Evolutionary conservation across 108 stramenopile species (phyloP).

Genomic region (Cyclostephanos invisitatus): DNA sequence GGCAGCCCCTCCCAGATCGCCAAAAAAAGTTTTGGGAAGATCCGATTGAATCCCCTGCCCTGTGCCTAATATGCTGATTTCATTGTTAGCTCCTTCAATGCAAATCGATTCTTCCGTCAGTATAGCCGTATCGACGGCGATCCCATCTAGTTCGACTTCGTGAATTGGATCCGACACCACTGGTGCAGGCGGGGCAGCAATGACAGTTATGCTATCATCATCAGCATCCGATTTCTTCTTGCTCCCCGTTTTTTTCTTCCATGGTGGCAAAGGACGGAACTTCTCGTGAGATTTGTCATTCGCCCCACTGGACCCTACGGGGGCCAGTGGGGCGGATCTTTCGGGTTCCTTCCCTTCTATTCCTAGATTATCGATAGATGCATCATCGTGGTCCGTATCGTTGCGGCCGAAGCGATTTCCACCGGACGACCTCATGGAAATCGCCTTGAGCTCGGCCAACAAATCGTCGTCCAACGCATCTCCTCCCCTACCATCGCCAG

Average conservation of each 20-base stretch:
- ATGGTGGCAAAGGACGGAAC: slow-evolving; percentile 24
- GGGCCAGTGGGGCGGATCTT: slow-evolving; percentile 4
- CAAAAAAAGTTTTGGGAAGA: slow-evolving; percentile 62
- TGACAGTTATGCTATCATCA: slow-evolving; percentile 8
- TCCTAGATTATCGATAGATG: not conserved
- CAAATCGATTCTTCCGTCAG: not conserved
- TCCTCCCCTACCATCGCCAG: slow-evolving; percentile 74
- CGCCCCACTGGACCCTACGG: slow-evolving; percentile 6
- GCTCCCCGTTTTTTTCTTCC: slow-evolving; percentile 22
- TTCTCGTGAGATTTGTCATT: not conserved
- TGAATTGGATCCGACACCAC: not conserved
- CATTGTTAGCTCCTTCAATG: slow-evolving; percentile 6
- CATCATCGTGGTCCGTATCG: not conserved
- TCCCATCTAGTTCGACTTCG: not conserved
- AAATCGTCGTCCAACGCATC: slow-evolving; percentile 64
- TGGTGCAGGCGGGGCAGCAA: slow-evolving; percentile 11
- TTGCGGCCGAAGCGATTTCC: slow-evolving; percentile 41
- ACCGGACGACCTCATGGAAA: slow-evolving; percentile 46
- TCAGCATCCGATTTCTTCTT: slow-evolving; percentile 6
- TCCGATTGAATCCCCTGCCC: slow-evolving; percentile 41
- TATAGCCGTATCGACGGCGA: slow-evolving; percentile 4
- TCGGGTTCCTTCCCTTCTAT: not conserved
- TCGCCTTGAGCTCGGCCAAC: slow-evolving; percentile 56
- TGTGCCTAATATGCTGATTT: not conserved
- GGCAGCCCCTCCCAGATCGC: slow-evolving; percentile 81